Conservation (phyloP, 2,329 filamentous ascomycete species). For the Xylariomycetidae sp. region DNA sequence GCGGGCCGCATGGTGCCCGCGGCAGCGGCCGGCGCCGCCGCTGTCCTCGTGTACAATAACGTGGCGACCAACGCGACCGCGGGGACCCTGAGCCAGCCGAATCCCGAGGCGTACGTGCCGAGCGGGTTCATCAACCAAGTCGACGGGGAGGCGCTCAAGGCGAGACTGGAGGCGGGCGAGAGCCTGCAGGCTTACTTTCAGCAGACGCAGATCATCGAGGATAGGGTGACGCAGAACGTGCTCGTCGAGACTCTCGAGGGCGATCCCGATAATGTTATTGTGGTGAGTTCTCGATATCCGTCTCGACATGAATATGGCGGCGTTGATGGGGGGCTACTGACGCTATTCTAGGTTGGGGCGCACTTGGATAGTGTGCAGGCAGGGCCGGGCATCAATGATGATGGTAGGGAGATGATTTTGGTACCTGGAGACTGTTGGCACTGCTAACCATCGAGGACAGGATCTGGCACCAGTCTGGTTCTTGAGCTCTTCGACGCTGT, state of each 20-base stretch:
- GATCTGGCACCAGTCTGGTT: conserved; percentile 22
- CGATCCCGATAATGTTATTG: conserved; percentile 20
- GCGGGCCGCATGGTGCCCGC: conserved; percentile 35
- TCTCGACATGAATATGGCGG: too few species aligned
- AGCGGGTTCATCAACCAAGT: conserved; percentile 36
- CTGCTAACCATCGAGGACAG: conserved; percentile 3
- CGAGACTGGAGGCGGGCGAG: conserved; percentile 35
- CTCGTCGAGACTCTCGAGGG: conserved; percentile 28
- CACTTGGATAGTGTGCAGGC: conserved; percentile 28
- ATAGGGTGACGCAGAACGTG: conserved; percentile 19
- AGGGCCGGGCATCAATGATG: conserved; percentile 29
- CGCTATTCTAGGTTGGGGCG: conserved; percentile 17
- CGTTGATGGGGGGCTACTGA: neutral
- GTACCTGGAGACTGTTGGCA: neutral
- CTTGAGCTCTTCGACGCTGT: conserved; percentile 23
- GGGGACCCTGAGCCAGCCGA: conserved; percentile 33
- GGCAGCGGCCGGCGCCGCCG: conserved; percentile 30
- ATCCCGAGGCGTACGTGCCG: conserved; percentile 30
- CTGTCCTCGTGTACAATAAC: conserved; percentile 38
- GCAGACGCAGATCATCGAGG: conserved; percentile 32
- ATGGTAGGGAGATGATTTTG: conserved; percentile 5
- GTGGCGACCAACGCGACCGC: conserved; percentile 31
- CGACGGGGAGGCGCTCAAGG: conserved; percentile 37
- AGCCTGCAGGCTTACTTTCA: conserved; percentile 34
- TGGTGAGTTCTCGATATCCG: conserved; percentile 3